Base-by-base conservation (phyloP, 495 filamentous ascomycete genomes). In the Apodospora peruviana region DNA sequence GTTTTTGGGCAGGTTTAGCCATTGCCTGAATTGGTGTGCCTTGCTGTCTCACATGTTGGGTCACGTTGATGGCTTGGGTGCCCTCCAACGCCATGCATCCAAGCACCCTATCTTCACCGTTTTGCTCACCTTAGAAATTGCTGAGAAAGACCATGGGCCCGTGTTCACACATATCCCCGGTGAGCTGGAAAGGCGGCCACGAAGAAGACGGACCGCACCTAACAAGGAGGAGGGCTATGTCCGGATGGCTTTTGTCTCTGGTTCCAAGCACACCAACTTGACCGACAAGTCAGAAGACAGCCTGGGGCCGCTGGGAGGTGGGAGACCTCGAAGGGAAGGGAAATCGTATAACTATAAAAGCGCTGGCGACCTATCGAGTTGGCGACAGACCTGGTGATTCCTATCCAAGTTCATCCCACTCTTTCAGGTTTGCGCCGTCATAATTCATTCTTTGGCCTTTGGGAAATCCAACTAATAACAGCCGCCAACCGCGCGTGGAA, bases 21-120 rank as follows among this genome's bases (percentile, higher is more conserved):
- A 52, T 50, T 22, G 23, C 44, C 42, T 27, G 9, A 18, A 52
- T 52, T 59, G 51, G 61, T 64, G 61, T 62, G 59, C 51, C 54
- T 56, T 52, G 36, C 40, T 65, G 62, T 65, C 62, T 65, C 62
- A 65, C 56, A 39, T 49, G 38, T 37, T 45, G 43, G 62, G 62
- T 65, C 59, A 61, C 61, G 55, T 50, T 57, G 52, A 47, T 47
- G 37, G 25, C 38, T 48, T n/a, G 25, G 43, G 46, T 51, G 40
- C 39, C 24, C 47, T 55, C 50, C 45, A 22, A 19, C 32, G 22
- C 50, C 52, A 45, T 49, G 29, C 44, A 43, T 40, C 24, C 32
- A 43, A 27, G 8, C n/a, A n/a, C 14, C 14, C 36, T 38, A 9
- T n/a, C 9, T 17, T 5, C 16, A 5, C 16, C 16, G 8, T 38